Base-by-base conservation (phyloP, 768 basidiomycete genomes). In the Macrolepiota dolichaula region DNA sequence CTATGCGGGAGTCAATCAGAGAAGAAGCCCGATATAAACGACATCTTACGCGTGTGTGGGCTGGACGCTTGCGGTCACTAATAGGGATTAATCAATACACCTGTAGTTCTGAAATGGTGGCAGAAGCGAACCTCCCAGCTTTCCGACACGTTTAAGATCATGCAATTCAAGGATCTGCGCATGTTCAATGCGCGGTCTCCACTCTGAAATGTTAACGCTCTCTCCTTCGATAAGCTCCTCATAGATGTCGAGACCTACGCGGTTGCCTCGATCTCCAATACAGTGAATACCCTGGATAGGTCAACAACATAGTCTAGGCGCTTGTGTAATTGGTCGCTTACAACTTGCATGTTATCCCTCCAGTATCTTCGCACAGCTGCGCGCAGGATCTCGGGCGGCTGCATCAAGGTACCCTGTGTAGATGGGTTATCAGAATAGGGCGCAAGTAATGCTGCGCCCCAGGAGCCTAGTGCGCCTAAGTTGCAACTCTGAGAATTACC, bases 11-110 rank as follows among this genome's bases (percentile, higher is more conserved):
- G 25, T 44, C 25, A 13, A 38, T 62, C 15, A 62, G 27, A 44
- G 9, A 11, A 5, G 54, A 27, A 6, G 17, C 11, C 32, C 17
- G 37, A 55, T 29, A 55, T 12, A 11, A n/a, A 1, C 36, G 42
- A 38, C 35, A 19, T 75, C 86, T 73, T 74, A 93, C 84, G 88
- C 93, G 69, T 97, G 94, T 1, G 92, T 95, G 0, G 95, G 95
- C 68, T 98, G 95, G 2, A 96, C 92, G 65, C 94, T 96, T 4
- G 91, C 83, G 67, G 96, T 89, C 22, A 98, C 92, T 94, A 47
- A n/a, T 35, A n/a, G 24, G 51, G 19, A 29, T 56, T 44, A 58
- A 37, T 55, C 35, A 62, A 10, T 38, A 17, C 40, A 17, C 29
- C 15, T 38, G 35, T 0, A 24, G 15, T 3, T 19, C 17, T 24